Evolutionary conservation across 192 early-diverging fungal species (phyloP), one percentile per base, ranked within the genome.

Genomic region (Backusella circina): DNA sequence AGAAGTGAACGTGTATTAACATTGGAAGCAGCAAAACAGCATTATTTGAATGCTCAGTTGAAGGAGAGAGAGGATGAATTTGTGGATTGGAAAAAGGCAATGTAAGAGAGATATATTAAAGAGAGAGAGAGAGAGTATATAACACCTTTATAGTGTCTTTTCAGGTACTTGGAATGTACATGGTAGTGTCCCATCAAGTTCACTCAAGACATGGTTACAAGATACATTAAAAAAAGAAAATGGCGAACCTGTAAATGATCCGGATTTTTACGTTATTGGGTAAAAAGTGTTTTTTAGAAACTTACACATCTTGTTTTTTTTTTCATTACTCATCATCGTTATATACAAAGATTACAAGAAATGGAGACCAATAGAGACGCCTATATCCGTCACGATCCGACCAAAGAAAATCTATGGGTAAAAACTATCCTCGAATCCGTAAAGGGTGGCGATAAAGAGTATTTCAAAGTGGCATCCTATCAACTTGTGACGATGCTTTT

Each of bases 81-180:
- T 72, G 79, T 79, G 0, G 68, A 78, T 12, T 80, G 78, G 84
- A 23, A 80, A 50, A 70, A 80, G 31, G 51, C 73, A 61, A 74
- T 32, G 84, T 78, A 70, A 65, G 74, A n/a, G 36, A 26, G 16
- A 36, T 7, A 38, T 3, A 38, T 2, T 28, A 35, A 18, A n/a
- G 0, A 23, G 10, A 50, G 9, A 68, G 18, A 33, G 10, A 37
- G 2, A 15, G 12, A 2, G 47, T 51, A 39, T 0, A 66, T 41
- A 4, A 21, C 18, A 47, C 16, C 4, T 4, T 70, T 21, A 1
- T 75, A 89, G 86, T 31, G 84, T 91, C 2, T 95, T 96, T 80
- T 86, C 91, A 0, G 95, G 95, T 1, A 95, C 96, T 1, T 98
- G 94, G 91, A 98, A 98, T 79, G 94, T 97, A 30, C 95, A 96